Base-by-base conservation (phyloP, 208 protist genomes). In the Leptomonas seymouri region DNA sequence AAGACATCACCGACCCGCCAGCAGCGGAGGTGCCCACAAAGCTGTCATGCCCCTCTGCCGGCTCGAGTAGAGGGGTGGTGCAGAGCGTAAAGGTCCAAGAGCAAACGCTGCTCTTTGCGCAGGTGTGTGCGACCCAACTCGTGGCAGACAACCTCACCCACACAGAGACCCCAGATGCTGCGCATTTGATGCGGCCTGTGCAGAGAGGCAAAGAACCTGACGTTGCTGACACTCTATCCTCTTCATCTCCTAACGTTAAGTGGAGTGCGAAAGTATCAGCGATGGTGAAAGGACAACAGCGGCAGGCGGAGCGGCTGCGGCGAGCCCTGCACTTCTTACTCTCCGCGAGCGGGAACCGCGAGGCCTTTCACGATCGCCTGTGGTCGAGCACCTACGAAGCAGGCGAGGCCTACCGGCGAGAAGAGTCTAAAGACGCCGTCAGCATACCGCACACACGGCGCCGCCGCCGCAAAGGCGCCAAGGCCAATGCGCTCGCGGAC, bases 301-400 rank as follows among this genome's bases (percentile, higher is more conserved):
- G 63, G 16, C 71, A 76, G 41, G 18, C 48, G 11, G 39, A 76
- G 15, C 53, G 71, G 18, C 62, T 71, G 31, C 62, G 67, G n/a
- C 71, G 71, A 14, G 71, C 46, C 16, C 45, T 76, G 44, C 71
- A 68, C 61, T 76, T 76, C 49, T 63, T 76, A 2, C 71, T 76
- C 71, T 76, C 71, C 41, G 21, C 49, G 14, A 39, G 30, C 46
- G 49, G 16, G 8, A 31, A 42, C 39, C 62, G 71, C n/a, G 63
- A 62, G 0, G 55, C 44, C 5, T 71, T 76, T 25, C 39, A 71
- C 0, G 71, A 76, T 31, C 63, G 30, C 25, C 56, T 76, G 54
- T 76, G 71, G 71, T 54, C 46, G 3, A 67, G 45, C 49, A 76
- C 71, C 34, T 49, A 60, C 48, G 57, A 76, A 16, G 71, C 71